Evolutionary conservation across 2,329 filamentous ascomycete species (phyloP).

Genomic region (Calonectria multiphialidica): DNA sequence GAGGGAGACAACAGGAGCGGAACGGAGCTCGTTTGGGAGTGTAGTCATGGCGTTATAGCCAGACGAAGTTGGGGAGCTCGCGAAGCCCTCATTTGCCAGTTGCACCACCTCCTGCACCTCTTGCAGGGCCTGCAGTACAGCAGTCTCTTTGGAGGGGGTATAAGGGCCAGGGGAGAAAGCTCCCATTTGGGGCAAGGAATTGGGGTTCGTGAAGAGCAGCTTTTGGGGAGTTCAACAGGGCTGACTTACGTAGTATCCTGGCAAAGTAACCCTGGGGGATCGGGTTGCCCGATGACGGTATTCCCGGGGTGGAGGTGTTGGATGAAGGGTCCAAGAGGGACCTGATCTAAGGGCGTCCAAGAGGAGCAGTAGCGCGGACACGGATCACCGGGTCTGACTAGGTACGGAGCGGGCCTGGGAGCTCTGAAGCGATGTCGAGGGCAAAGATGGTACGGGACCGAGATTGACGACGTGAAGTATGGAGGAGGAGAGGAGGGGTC

Average conservation of each 20-base stretch:
- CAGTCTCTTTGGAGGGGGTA: neutral
- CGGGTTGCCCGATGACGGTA: constrained; percentile 28
- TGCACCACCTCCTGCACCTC: neutral
- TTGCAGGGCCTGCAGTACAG: neutral
- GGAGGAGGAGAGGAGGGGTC: constrained; percentile 30
- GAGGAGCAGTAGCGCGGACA: constrained; percentile 15
- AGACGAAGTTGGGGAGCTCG: neutral
- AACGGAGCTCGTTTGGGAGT: neutral
- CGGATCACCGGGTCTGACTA: constrained; percentile 9
- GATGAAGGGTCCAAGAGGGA: constrained; percentile 3
- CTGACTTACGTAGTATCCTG: constrained; percentile 25
- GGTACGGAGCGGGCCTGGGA: neutral
- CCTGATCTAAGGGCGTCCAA: constrained; percentile 7
- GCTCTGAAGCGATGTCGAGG: constrained; percentile 2
- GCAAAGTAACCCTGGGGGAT: constrained; percentile 12
- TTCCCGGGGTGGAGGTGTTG: constrained; percentile 18
- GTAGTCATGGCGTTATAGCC: neutral
- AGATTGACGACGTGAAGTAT: neutral
- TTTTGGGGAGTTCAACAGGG: neutral
- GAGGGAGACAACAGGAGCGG: neutral
- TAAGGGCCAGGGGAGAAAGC: neutral
- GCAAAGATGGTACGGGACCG: neutral
- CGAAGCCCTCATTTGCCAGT: neutral
- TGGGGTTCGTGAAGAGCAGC: neutral
- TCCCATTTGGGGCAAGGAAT: neutral